Conservation (phyloP, 306 rosid genomes). For the Acmispon strigosus region DNA sequence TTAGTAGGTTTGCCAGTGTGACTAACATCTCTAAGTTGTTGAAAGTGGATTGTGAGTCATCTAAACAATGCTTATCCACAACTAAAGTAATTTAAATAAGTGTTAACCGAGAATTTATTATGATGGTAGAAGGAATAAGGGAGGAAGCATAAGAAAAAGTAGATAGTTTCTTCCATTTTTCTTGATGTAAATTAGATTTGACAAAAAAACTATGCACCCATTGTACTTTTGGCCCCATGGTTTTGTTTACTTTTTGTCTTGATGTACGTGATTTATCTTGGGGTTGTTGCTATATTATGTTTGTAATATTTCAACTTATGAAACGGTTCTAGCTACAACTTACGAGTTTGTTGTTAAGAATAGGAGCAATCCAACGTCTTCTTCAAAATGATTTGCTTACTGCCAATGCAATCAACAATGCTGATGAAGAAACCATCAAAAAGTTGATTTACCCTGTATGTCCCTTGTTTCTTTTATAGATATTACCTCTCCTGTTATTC, state of each 20-base stretch:
- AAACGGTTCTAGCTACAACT: constrained; percentile 4
- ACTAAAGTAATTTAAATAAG: background rate
- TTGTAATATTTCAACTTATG: constrained; percentile 10
- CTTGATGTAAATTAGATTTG: background rate
- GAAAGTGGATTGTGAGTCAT: background rate
- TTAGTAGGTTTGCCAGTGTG: background rate
- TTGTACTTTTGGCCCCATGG: background rate
- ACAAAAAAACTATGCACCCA: background rate
- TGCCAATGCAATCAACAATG: constrained; percentile 64
- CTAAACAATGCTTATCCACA: background rate
- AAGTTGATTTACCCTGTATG: constrained; percentile 83
- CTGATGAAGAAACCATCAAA: constrained; percentile 75
- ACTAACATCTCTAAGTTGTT: background rate
- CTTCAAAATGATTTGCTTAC: constrained; percentile 73
- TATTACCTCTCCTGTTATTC: background rate
- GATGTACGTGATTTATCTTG: background rate
- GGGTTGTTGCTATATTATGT: background rate
- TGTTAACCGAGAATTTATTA: background rate
- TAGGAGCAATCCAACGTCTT: constrained; percentile 92
- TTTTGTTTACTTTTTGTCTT: background rate
- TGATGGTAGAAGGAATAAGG: constrained; percentile 1
- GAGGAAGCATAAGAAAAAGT: background rate
- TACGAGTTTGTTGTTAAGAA: constrained; percentile 34
- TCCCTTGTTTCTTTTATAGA: constrained; percentile 12
- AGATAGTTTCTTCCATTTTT: background rate